These are phyloP conservation scores for Colletotrichum sp. DNA, from an alignment of 2,329 filamentous ascomycete genomes.

Conservation along the genomic window DNA sequence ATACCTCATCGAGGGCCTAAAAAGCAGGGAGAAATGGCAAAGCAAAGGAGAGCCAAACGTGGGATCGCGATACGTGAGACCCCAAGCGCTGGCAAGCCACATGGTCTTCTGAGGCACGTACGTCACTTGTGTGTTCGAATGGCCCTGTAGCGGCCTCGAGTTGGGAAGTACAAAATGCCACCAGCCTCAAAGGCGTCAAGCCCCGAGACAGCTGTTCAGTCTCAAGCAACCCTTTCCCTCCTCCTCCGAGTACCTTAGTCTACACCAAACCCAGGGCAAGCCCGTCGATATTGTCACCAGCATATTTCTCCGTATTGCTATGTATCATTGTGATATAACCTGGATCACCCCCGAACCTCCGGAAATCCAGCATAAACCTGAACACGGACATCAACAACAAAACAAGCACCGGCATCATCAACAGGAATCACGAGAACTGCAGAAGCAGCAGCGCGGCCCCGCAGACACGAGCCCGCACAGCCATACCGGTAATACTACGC, in stretches of 20 bases:
- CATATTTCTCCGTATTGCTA: slow-evolving; percentile 2
- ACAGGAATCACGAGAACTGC: neutral
- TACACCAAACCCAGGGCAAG: neutral
- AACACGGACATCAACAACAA: neutral
- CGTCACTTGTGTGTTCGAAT: slow-evolving; percentile 14
- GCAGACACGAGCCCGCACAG: slow-evolving; percentile 9
- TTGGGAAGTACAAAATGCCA: slow-evolving; percentile 13
- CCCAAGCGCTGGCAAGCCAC: neutral
- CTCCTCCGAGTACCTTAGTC: neutral
- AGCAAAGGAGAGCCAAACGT: neutral
- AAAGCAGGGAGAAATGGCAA: neutral
- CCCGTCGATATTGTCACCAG: neutral
- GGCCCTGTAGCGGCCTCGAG: neutral
- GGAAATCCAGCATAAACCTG: slow-evolving; percentile 1
- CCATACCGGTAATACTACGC: neutral
- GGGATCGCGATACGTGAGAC: slow-evolving; percentile 13
- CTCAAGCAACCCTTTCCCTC: neutral
- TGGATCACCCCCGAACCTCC: slow-evolving; percentile 9
- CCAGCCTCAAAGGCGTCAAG: slow-evolving; percentile 25
- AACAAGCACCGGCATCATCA: neutral
- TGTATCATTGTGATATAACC: slow-evolving; percentile 21
- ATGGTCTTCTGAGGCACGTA: slow-evolving; percentile 9
- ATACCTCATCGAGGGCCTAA: neutral
- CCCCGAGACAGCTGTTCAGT: neutral
- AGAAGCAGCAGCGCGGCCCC: neutral